Base-by-base conservation (phyloP, 768 basidiomycete genomes). In the Termitomyces sp. region DNA sequence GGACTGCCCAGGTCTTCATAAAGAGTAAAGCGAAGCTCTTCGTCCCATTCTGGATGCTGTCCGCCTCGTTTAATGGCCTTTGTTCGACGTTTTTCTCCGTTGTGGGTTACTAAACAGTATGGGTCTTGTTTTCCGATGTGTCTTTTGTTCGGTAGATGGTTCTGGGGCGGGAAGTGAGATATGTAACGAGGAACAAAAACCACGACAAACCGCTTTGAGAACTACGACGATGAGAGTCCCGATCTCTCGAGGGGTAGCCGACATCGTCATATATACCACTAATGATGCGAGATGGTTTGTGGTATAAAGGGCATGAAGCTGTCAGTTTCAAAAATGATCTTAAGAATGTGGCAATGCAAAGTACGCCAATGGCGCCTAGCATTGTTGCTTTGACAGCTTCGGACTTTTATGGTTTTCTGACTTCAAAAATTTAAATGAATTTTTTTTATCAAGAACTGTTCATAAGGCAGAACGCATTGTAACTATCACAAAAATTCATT, bases 11-110 rank as follows among this genome's bases (percentile, higher is more conserved):
- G 72, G 62, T 93, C 92, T 67, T 98, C 95, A 62, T 79, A 83
- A 46, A 99, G 76, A 26, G 88, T 86, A 72, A 98, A 98, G 44
- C 97, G 87, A 66, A 98, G 78, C 73, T 99, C 97, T 66, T 97
- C 94, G 68, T 99, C 97, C 95, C 97, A 99, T 73, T 94, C 94
- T 5, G 97, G 97, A 71, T 97, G 94, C 70, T 99, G 97, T 18
- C 97, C 97, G 51, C 97, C 97, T 32, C 93, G 88, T 69, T 92
- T 95, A 70, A 98, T 88, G n/a, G 93, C 86, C 70, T 89, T 92
- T 5, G 96, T 98, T 52, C 91, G 81, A 58, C 87, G 84, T 66
- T 87, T 94, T 71, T 94, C 88, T 51, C 86, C 85, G 67, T 92
- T 88, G 53, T 94, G 76, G 3, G 79, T 76, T 26, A 96, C 81